phyloP scores from a whole-genome alignment of 768 basidiomycete species.

The Serendipita sp. region DNA sequence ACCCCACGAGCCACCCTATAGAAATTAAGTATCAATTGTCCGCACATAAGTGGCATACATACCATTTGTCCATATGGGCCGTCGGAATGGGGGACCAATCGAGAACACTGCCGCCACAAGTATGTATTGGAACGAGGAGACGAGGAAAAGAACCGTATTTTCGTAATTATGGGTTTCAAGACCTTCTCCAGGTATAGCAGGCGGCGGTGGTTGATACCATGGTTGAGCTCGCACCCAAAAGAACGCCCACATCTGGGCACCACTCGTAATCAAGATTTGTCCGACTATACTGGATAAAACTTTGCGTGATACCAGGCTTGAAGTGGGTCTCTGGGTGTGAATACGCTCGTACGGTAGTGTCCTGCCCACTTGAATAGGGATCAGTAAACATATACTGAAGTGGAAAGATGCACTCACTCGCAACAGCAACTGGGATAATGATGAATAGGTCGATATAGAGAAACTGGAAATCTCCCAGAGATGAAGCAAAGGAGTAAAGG shows the following conservation, averaged over 20 bases:
- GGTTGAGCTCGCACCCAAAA: slow-evolving; percentile 71
- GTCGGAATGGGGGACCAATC: slow-evolving; percentile 92
- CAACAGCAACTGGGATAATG: slow-evolving; percentile 91
- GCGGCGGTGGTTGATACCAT: slow-evolving; percentile 74
- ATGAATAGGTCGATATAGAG: slow-evolving; percentile 96
- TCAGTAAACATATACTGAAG: neutral
- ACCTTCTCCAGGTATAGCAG: slow-evolving; percentile 30
- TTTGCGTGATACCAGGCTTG: slow-evolving; percentile 88
- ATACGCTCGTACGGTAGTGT: slow-evolving; percentile 80
- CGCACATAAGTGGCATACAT: slow-evolving; percentile 15
- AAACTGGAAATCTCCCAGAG: slow-evolving; percentile 92
- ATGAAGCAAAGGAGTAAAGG: slow-evolving; percentile 90
- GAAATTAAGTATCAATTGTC: neutral
- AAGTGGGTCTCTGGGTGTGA: slow-evolving; percentile 81
- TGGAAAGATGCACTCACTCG: slow-evolving; percentile 45
- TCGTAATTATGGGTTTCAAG: slow-evolving; percentile 79
- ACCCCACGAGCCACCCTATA: slow-evolving; percentile 66
- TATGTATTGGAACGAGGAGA: slow-evolving; percentile 98
- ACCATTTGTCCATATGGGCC: slow-evolving; percentile 93
- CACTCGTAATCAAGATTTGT: slow-evolving; percentile 74
- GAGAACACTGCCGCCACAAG: slow-evolving; percentile 93
- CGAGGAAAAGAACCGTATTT: slow-evolving; percentile 78
- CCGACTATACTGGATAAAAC: slow-evolving; percentile 87
- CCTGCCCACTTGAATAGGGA: slow-evolving; percentile 57
- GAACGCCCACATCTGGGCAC: slow-evolving; percentile 73